These are phyloP conservation scores for Hypoxylon sp. DNA, from an alignment of 2,329 filamentous ascomycete genomes.

Conservation along the genomic window DNA sequence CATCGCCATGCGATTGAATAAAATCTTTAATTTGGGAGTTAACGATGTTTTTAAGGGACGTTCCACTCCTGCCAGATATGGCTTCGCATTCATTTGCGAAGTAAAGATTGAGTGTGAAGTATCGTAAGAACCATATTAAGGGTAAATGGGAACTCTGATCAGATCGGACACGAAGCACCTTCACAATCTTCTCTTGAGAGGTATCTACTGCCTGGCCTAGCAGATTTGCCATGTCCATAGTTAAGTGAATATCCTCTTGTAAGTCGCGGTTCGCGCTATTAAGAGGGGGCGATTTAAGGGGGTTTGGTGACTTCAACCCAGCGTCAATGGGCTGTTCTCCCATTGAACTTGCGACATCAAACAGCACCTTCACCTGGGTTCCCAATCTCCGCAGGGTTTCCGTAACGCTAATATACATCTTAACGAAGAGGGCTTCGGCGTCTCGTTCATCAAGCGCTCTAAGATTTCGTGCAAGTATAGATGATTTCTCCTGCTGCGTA, in stretches of 20 bases:
- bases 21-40: conserved; percentile 85
- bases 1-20: conserved; percentile 74
- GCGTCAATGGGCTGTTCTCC: conserved; percentile 52
- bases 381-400: conserved; percentile 86
- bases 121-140: conserved; percentile 76
- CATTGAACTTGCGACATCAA: conserved; percentile 88
- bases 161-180: conserved; percentile 78
- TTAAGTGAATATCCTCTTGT: conserved; percentile 79
- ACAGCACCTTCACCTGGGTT: conserved; percentile 91
- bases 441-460: conserved; percentile 83
- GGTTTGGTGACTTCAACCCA: conserved; percentile 56
- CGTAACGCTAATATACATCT: conserved; percentile 86
- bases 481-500: conserved; percentile 88
- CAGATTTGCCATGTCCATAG: conserved; percentile 79
- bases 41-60: conserved; percentile 78
- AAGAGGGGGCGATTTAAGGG: conserved; percentile 58
- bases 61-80: conserved; percentile 80
- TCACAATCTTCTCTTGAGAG: conserved; percentile 78
- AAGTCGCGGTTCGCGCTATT: conserved; percentile 60
- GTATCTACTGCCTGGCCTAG: conserved; percentile 83
- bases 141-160: conserved; percentile 76
- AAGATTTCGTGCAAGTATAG: conserved; percentile 86
- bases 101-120: conserved; percentile 82
- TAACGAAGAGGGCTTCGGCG: conserved; percentile 82
- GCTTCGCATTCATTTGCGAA: conserved; percentile 90